Evolutionary conservation across 805 yeast genomes (phyloP).

Genomic region (Metschnikowia sp.): DNA sequence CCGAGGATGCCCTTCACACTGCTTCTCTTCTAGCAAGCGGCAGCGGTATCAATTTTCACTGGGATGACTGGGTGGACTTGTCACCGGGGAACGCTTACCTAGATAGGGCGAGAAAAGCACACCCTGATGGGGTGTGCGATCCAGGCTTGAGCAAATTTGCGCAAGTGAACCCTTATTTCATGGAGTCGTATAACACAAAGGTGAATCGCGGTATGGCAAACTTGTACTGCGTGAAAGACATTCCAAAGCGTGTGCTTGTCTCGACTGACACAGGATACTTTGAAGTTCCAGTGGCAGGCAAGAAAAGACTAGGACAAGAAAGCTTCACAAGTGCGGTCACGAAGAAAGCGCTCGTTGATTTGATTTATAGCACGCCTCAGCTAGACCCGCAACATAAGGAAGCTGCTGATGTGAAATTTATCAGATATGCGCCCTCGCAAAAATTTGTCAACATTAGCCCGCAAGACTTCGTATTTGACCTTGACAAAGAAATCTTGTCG

Average conservation of each 20-base stretch:
- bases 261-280: conserved; percentile 24
- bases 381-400: background rate
- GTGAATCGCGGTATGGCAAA: conserved; percentile 33
- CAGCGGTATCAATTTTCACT: conserved; percentile 33
- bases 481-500: conserved; percentile 25
- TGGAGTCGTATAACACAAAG: conserved; percentile 32
- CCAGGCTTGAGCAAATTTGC: conserved; percentile 20
- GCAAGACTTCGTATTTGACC: conserved; percentile 30
- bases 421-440: conserved; percentile 7
- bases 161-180: conserved; percentile 30
- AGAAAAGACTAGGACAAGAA: conserved; percentile 20
- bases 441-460: conserved; percentile 17
- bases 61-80: conserved; percentile 41
- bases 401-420: background rate
- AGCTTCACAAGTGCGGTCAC: background rate
- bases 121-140: conserved; percentile 26
- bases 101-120: conserved; percentile 13
- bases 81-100: conserved; percentile 23
- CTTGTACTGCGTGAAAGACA: conserved; percentile 29
- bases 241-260: conserved; percentile 26
- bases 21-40: conserved; percentile 5
- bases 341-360: conserved; percentile 6
- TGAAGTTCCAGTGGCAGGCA: conserved; percentile 29
- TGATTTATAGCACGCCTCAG: background rate
- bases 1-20: background rate